Conservation (phyloP, 2,329 filamentous ascomycete species). For the Cordyceps farinosa region DNA sequence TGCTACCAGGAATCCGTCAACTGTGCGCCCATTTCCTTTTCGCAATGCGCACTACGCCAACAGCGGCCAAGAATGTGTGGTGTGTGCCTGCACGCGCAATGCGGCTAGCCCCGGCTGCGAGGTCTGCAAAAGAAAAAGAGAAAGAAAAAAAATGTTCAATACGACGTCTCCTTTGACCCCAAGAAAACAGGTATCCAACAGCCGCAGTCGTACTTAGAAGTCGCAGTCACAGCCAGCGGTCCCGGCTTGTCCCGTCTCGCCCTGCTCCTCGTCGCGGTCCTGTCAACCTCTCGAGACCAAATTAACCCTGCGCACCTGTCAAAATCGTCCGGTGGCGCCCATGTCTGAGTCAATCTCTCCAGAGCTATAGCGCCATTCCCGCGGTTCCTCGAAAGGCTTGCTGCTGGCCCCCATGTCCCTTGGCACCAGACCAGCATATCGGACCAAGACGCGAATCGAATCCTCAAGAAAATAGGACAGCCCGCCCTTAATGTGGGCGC, state of each 20-base stretch:
- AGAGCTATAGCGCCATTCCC: slow-evolving; percentile 16
- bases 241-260: neutral
- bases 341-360: slow-evolving; percentile 18
- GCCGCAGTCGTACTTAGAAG: neutral
- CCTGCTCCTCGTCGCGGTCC: neutral
- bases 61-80: slow-evolving; percentile 4
- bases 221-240: neutral
- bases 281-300: neutral
- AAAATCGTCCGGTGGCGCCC: slow-evolving; percentile 17
- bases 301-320: slow-evolving; percentile 13
- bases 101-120: slow-evolving; percentile 10
- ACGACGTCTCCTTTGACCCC: neutral
- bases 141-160: neutral
- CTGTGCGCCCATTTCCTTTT: neutral
- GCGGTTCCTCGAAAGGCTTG: slow-evolving; percentile 7
- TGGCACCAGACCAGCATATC: slow-evolving; percentile 13
- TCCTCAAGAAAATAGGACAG: neutral
- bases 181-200: neutral
- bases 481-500: slow-evolving; percentile 7
- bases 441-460: slow-evolving; percentile 13
- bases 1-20: neutral
- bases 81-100: slow-evolving; percentile 1
- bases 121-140: neutral
- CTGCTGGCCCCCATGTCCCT: neutral
- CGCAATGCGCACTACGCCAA: neutral